Evolutionary conservation across 164 flowering plant genomes (phyloP).

Genomic region (Platanus orientalis): DNA sequence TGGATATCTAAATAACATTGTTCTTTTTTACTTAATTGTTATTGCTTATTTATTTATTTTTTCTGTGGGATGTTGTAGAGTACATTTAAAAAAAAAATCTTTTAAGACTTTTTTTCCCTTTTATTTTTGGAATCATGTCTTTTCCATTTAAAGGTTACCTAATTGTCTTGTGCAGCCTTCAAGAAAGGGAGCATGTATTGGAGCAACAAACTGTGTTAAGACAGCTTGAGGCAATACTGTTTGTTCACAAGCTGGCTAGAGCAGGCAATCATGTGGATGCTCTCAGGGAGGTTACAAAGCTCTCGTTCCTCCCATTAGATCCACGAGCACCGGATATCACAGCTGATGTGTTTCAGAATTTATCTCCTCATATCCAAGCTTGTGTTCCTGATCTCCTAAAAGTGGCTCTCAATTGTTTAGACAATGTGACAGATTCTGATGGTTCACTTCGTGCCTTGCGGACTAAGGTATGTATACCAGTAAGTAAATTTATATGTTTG

Average conservation of each 20-base stretch:
- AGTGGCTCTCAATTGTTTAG: slow-evolving; percentile 76
- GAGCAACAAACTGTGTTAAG: slow-evolving; percentile 75
- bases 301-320: slow-evolving; percentile 84
- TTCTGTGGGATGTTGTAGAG: too few relatives aligned
- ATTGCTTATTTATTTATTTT: too few relatives aligned
- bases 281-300: slow-evolving; percentile 69
- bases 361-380: slow-evolving; percentile 82
- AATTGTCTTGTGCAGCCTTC: slow-evolving; percentile 43
- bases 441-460: slow-evolving; percentile 86
- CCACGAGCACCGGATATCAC: slow-evolving; percentile 58
- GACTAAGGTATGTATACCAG: slow-evolving; percentile 54
- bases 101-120: not conserved
- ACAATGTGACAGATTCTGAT: slow-evolving; percentile 74
- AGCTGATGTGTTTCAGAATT: slow-evolving; percentile 42
- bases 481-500: not conserved
- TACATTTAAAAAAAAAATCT: not conserved
- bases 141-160: not conserved
- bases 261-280: slow-evolving; percentile 73
- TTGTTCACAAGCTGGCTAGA: slow-evolving; percentile 63
- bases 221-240: slow-evolving; percentile 83
- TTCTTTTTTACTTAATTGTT: too few relatives aligned
- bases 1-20: too few relatives aligned
- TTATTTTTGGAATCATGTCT: not conserved
- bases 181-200: slow-evolving; percentile 69
- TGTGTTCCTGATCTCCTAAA: slow-evolving; percentile 95